Evolutionary conservation across 2,329 filamentous ascomycete species (phyloP).

Genomic region (Harringtonia lauricola): DNA sequence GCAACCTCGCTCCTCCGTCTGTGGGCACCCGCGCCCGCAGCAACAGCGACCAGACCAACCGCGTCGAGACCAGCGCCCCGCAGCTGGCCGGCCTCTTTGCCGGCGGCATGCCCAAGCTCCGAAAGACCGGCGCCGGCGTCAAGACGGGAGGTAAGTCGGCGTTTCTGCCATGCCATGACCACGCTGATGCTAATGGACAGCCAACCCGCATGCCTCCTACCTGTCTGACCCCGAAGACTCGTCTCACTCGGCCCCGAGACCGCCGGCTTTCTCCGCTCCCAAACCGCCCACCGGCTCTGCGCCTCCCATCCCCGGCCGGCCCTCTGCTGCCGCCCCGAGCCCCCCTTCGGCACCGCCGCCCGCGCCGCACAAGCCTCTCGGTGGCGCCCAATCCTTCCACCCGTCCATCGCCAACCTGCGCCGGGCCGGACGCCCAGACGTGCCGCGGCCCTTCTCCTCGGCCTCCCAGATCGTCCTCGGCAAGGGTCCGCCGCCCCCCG

Average conservation of each 20-base stretch:
- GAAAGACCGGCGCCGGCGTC: conserved; percentile 72
- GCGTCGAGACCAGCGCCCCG: conserved; percentile 40
- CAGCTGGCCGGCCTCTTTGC: conserved; percentile 84
- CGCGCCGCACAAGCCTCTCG: conserved; percentile 1
- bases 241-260: conserved; percentile 40
- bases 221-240: conserved; percentile 65
- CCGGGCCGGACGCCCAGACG: conserved; percentile 38
- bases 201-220: conserved; percentile 60
- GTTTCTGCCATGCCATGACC: neutral
- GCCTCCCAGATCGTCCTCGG: conserved; percentile 33
- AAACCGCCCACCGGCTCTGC: conserved; percentile 47
- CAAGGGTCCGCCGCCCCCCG: conserved; percentile 64
- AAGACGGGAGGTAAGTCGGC: conserved; percentile 52
- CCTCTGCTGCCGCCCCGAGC: conserved; percentile 31
- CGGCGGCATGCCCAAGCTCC: conserved; percentile 89
- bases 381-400: conserved; percentile 22
- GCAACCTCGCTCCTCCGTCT: conserved; percentile 54
- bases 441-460: conserved; percentile 47
- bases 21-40: conserved; percentile 65
- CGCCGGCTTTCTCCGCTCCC: conserved; percentile 42
- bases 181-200: conserved; percentile 21
- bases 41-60: conserved; percentile 63
- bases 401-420: conserved; percentile 49
- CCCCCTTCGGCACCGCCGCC: neutral
- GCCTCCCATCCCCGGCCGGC: conserved; percentile 46